These are phyloP conservation scores for Monosporascus sp. DNA, from an alignment of 2,329 filamentous ascomycete genomes.

Conservation along the genomic window DNA sequence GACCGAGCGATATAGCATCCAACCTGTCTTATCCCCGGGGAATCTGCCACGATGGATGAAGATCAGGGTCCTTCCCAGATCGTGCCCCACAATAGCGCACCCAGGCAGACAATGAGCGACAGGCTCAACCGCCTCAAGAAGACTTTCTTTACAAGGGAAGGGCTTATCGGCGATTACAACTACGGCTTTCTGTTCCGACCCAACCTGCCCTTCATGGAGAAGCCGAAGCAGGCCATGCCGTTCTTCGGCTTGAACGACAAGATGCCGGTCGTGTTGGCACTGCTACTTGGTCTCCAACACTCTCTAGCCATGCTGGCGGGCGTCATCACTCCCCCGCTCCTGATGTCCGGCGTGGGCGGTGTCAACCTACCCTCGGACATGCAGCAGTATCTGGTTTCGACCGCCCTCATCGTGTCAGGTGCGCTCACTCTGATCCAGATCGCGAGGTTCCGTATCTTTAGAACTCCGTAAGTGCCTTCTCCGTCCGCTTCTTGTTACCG, in stretches of 20 bases:
- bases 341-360: constrained; percentile 56
- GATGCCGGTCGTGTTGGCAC: constrained; percentile 69
- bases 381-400: constrained; percentile 74
- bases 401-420: constrained; percentile 72
- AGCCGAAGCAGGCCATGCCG: constrained; percentile 53
- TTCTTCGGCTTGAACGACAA: constrained; percentile 80
- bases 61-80: constrained; percentile 49
- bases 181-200: constrained; percentile 83
- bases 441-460: constrained; percentile 66
- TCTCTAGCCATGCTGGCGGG: constrained; percentile 70
- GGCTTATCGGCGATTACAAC: constrained; percentile 80
- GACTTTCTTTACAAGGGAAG: constrained; percentile 56
- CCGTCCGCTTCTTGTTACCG: too few species aligned
- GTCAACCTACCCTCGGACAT: constrained; percentile 57
- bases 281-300: constrained; percentile 76
- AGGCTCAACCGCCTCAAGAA: constrained; percentile 29
- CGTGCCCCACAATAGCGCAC: constrained; percentile 30
- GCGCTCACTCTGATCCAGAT: constrained; percentile 73
- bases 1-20: too few species aligned
- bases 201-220: constrained; percentile 77
- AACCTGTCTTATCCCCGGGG: not conserved
- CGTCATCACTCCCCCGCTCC: constrained; percentile 73
- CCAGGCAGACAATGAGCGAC: constrained; percentile 28
- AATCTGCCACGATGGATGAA: constrained; percentile 43
- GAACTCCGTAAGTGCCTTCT: constrained; percentile 46